Base-by-base conservation (phyloP, 2,329 filamentous ascomycete genomes). In the Thielaviopsis ethacetica region DNA sequence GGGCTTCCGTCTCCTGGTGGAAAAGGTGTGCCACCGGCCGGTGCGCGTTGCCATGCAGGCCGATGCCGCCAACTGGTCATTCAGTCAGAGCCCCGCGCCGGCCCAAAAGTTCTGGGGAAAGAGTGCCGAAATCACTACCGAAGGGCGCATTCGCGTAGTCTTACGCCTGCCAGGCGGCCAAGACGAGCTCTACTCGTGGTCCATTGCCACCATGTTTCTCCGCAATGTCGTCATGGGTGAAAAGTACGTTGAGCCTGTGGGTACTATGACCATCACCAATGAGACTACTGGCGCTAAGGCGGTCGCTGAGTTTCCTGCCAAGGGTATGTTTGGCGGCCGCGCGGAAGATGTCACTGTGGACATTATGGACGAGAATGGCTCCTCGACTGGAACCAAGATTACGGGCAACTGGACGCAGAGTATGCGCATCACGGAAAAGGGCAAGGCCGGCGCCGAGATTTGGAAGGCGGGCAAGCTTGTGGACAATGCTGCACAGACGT, bases 71-170 rank as follows among this genome's bases (percentile, higher is more conserved):
- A 76, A 80, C 60, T 98, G 93, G 93, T 89, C 86, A 2, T 84
- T 95, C 62, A 79, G 88, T 0, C 93, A 97, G 68, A 88, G 86
- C 4, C 88, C 93, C 0, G 84, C 86, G 59, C 93, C 93, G 0
- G 85, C 86, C 22, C 91, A 98, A 68, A 97, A 97, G 68, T 98
- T 98, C 74, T 97, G 93, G 93, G 93, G 93, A 59, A 97, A 97
- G 74, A 91, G 86, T 58, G 89, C 89, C 2, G 93, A 98, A 71
- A 82, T 98, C 62, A 93, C 88, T 62, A 97, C 90, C 0, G 91
- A 96, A 58, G 93, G 93, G 2, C 86, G 88, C 26, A 84, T 89
- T 3, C 82, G 91, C 54, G 76, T 96, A 47, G 82, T 84, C 47
- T 74, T 98, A 27, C 84, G 78, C 26, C 68, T 84, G 55, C 64